These are phyloP conservation scores for Raphidocelis subcapitata DNA, from an alignment of 139 green algal genomes.

Conservation along the genomic window DNA sequence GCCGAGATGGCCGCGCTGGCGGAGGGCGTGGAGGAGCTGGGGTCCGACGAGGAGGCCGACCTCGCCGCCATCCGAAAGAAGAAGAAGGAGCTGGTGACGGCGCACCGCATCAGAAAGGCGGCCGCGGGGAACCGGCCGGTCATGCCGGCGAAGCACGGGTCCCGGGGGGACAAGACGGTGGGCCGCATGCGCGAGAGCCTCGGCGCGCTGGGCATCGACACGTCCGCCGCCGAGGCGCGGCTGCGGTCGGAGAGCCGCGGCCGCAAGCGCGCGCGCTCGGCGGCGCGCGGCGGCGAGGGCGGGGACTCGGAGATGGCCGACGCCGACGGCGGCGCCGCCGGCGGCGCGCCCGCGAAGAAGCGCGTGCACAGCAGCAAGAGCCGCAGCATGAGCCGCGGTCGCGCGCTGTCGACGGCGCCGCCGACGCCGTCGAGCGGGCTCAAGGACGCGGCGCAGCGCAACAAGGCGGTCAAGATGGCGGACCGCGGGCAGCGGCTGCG, in stretches of 20 bases:
- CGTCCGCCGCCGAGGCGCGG: constrained; percentile 69
- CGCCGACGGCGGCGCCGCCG: constrained; percentile 21
- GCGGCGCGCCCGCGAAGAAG: constrained; percentile 60
- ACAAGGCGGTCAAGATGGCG: constrained; percentile 88
- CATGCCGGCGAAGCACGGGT: constrained; percentile 13
- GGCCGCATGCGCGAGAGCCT: constrained; percentile 60
- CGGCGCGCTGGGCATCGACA: constrained; percentile 85
- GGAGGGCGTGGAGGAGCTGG: constrained; percentile 65
- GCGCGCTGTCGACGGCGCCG: constrained; percentile 59
- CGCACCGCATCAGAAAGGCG: constrained; percentile 77
- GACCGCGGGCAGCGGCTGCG: constrained; percentile 74
- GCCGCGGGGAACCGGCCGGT: constrained; percentile 12
- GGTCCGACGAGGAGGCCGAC: constrained; percentile 67
- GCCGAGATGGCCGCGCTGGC: constrained; percentile 8
- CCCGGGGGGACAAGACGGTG: constrained; percentile 5
- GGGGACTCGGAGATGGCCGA: constrained; percentile 59
- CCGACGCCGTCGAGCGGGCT: constrained; percentile 61
- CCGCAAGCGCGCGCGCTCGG: constrained; percentile 68
- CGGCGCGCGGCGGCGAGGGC: constrained; percentile 7
- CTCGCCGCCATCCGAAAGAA: constrained; percentile 72
- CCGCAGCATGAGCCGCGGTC: constrained; percentile 80
- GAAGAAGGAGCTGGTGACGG: constrained; percentile 71
- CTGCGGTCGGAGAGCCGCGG: constrained; percentile 56
- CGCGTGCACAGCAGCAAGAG: constrained; percentile 83
- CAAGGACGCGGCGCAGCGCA: constrained; percentile 76